Evolutionary conservation across 352 stramenopile genomes (phyloP), one percentile per base, ranked within the genome.

Genomic region (Pythium dissimile): DNA sequence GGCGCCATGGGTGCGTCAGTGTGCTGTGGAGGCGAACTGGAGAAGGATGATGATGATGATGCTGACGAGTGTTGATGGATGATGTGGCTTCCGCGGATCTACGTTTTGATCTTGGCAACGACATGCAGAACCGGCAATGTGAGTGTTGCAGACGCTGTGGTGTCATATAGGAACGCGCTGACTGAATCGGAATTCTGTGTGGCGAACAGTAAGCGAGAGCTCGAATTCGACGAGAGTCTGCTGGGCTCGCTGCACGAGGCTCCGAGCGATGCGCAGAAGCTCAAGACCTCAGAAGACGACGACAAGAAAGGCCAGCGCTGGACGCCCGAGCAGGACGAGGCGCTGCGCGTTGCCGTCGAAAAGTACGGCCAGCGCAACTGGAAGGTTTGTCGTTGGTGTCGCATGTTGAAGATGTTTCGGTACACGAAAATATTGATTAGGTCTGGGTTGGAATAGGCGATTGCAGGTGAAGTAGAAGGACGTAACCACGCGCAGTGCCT

Each of bases 341-440:
- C 75, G 48, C 66, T 96, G 54, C 76, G 82, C 23, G 60, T 65
- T 5, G 87, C 82, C 1, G 84, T 94, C 9, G 73, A 91, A 1
- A 75, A 88, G 58, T 89, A 85, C 59, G 84, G 83, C 1, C 77
- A 88, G 58, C 69, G 76, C 26, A 94, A 95, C 67, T 96, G 87
- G 87, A 94, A 94, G 71, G 84, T 93, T 30, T 24, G 67, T 59
- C 2, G 20, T 15, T 32, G 20, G 13, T 20, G 8, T 42, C 16
- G 18, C n/a, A n/a, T 20, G 21, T 18, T 27, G 21, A 41, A 41
- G 7, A 18, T 12, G 4, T 20, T 41, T 41, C 31, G 12, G 34
- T 41, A n/a, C n/a, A n/a, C 13, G 34, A 41, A 16, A 41, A 12
- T 41, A n/a, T 20, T 41, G 34, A 5, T 7, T 4, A 16, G 20